Evolutionary conservation across 2,329 filamentous ascomycete genomes (phyloP), one percentile per base, ranked within the genome.

Genomic region (Pseudocercospora fijiensis): DNA sequence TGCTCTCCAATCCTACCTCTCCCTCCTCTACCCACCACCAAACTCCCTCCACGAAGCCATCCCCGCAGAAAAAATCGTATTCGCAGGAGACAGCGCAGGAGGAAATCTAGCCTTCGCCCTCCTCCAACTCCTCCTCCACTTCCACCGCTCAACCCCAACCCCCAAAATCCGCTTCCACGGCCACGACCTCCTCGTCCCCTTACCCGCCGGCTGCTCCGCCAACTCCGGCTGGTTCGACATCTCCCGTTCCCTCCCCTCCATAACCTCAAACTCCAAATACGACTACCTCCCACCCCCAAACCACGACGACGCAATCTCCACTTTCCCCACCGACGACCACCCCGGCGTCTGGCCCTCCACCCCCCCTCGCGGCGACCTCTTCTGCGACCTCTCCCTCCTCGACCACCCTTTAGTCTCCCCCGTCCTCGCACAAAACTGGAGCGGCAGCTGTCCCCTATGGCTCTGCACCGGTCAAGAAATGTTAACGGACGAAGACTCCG

Each of bases 11-110:
- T 86, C 89, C 0, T 95, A 94, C 72, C 81, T 95, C 37, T 85
- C 85, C 0, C 81, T 93, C 6, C 80, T 95, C 1, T 88, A 91
- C 70, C 91, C 91, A 11, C 88, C 89, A 0, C 80, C 85, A 0
- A 88, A 83, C 18, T 84, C 90, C 0, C 83, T 86, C 51, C 90
- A 95, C 74, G 80, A 83, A 13, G 79, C 90, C 2, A 84, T 94
- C 1, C 78, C 81, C 5, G 82, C 91, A 0, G 79, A 81, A 47
- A 81, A 91, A 61, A 88, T 95, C 47, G 86, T 92, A 9, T 80
- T 95, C 69, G 83, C 84, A 1, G 91, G 91, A 43, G 91, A 95
- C 73, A 89, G 85, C 62, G 90, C 91, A 2, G 91, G 91, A 13
- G 91, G 89, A 2, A 90, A 90, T 69, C 83, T 94, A 45, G 78